Evolutionary conservation across 768 basidiomycete genomes (phyloP).

Genomic region (Termitomyces sp.): DNA sequence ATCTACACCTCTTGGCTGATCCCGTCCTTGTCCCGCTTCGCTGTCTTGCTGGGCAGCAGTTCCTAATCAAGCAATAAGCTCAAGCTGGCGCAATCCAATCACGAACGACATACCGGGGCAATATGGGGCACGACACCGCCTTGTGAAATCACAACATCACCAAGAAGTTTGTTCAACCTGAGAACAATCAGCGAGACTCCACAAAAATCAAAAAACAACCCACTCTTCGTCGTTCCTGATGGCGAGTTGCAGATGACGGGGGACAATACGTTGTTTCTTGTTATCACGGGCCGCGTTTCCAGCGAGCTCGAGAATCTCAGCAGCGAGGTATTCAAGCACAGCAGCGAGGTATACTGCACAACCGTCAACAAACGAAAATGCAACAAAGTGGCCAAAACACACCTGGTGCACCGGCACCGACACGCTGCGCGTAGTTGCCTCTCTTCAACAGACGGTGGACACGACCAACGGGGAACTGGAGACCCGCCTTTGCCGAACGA

Average conservation of each 20-base stretch:
- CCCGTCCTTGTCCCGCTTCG: constrained; percentile 33
- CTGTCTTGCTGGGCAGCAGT: constrained; percentile 40
- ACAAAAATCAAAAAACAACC: background rate
- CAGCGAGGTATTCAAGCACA: constrained; percentile 88
- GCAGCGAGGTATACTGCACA: constrained; percentile 79
- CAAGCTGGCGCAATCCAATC: background rate
- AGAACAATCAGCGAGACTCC: background rate
- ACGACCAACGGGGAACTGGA: constrained; percentile 90
- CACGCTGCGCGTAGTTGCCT: constrained; percentile 84
- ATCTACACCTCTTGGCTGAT: constrained; percentile 42
- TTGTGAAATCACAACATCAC: constrained; percentile 79
- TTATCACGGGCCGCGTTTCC: constrained; percentile 81
- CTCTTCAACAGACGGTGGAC: constrained; percentile 84
- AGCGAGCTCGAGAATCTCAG: constrained; percentile 90
- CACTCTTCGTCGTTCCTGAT: constrained; percentile 89
- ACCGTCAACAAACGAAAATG: background rate
- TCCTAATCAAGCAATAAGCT: constrained; percentile 15
- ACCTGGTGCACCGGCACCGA: constrained; percentile 88
- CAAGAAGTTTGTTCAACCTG: constrained; percentile 49
- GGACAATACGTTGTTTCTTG: constrained; percentile 93
- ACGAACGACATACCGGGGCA: constrained; percentile 32
- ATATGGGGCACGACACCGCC: constrained; percentile 80
- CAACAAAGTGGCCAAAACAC: constrained; percentile 7
- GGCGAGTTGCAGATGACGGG: constrained; percentile 87
- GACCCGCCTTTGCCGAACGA: constrained; percentile 69